Evolutionary conservation across 2,329 filamentous ascomycete species (phyloP), one percentile per base, ranked within the genome.

Genomic region (Neofusicoccum ribis): DNA sequence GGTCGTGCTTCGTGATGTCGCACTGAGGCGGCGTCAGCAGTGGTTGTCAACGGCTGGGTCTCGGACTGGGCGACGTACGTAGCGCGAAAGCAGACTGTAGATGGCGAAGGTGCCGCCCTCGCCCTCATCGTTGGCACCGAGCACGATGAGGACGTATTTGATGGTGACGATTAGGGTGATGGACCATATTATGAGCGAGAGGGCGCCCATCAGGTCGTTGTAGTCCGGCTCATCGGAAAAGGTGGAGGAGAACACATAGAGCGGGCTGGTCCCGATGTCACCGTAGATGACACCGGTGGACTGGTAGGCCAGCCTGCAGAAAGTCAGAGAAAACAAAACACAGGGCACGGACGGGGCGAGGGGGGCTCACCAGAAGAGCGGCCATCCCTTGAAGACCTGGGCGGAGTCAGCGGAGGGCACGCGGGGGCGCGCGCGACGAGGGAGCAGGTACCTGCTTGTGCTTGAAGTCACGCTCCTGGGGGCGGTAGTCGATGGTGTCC

Each of bases 211-310:
- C 3, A 91, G 79, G 69, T 89, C 85, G 23, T 85, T 80, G 69
- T 84, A 83, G 6, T 77, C 80, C 0, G 88, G 88, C 15, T 82
- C 76, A 2, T 78, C 76, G 31, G 82, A 79, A 70, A 91, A 91
- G 0, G 87, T 89, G n/a, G 86, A 88, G 17, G 88, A 90, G 74
- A 80, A 91, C 17, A 91, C 88, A 70, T 91, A 91, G 17, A 91
- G 84, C n/a, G 88, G 88, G 66, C 83, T 86, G 5, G 80, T 87
- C 65, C 88, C 88, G 70, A 90, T 89, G 69, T 91, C 88, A 27
- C 88, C 88, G 67, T 91, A 90, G 59, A 90, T 90, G 46, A 89
- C 86, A 59, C 88, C 88, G 36, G 83, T 85, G 2, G 84, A 86
- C 75, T 90, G 87, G 72, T 89, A 90, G 27, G 87, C 84, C 49